Evolutionary conservation across 768 basidiomycete genomes (phyloP).

Genomic region (Daedaleopsis nitida): DNA sequence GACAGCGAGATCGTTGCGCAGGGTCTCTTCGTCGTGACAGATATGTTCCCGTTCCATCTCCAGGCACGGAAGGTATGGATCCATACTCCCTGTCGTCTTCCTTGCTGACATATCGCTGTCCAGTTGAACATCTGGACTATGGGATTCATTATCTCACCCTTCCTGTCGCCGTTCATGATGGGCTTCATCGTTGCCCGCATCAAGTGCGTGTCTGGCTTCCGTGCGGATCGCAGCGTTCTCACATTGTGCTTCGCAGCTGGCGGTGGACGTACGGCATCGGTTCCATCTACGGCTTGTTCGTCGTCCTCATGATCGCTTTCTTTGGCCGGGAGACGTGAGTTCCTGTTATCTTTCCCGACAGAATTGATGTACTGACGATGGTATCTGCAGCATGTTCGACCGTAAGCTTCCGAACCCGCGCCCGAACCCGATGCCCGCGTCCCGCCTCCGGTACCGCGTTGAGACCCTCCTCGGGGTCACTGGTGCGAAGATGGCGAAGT

Average conservation of each 20-base stretch:
- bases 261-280: slow-evolving; percentile 71
- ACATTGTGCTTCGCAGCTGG: slow-evolving; percentile 40
- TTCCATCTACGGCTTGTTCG: slow-evolving; percentile 55
- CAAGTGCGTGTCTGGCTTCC: slow-evolving; percentile 27
- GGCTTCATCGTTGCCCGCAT: slow-evolving; percentile 66
- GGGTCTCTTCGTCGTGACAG: slow-evolving; percentile 63
- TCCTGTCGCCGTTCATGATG: slow-evolving; percentile 65
- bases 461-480: slow-evolving; percentile 68
- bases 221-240: background rate
- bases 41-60: slow-evolving; percentile 69
- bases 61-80: slow-evolving; percentile 60
- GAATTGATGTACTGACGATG: slow-evolving; percentile 5
- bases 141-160: slow-evolving; percentile 69
- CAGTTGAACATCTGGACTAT: slow-evolving; percentile 74
- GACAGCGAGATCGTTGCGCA: slow-evolving; percentile 20
- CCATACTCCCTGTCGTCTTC: background rate
- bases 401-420: slow-evolving; percentile 45
- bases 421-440: slow-evolving; percentile 47
- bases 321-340: slow-evolving; percentile 69
- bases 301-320: slow-evolving; percentile 57
- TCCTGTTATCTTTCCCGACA: background rate
- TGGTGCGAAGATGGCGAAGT: slow-evolving; percentile 57
- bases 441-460: slow-evolving; percentile 51
- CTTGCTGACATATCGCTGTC: background rate
- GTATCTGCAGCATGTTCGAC: slow-evolving; percentile 57